Conservation (phyloP, 2,329 filamentous ascomycete genomes). For the Verticillium dahliae region DNA sequence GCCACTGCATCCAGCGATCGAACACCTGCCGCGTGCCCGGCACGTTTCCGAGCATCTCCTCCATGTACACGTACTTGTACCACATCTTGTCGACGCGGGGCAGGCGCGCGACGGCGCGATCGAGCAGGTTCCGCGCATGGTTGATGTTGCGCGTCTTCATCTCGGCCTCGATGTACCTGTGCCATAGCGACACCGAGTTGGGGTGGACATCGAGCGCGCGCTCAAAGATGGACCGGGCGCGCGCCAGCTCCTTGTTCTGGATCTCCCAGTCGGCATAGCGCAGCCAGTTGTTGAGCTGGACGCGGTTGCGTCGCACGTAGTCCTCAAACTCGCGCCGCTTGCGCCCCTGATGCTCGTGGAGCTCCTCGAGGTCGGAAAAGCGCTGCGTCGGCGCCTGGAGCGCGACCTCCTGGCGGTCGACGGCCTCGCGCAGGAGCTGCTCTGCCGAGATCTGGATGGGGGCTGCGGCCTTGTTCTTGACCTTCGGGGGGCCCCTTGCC, state of each 20-base stretch:
- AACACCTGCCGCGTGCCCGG: constrained; percentile 90
- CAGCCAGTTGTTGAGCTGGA: constrained; percentile 99
- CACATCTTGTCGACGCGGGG: constrained; percentile 92
- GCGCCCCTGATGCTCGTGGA: constrained; percentile 93
- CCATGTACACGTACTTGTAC: constrained; percentile 99
- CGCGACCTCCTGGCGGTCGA: constrained; percentile 86
- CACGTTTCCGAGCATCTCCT: constrained; percentile 94
- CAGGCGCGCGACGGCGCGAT: constrained; percentile 87
- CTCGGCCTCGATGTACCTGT: constrained; percentile 90
- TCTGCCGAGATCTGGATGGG: constrained; percentile 90
- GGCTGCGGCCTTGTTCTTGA: constrained; percentile 97
- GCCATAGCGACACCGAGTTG: constrained; percentile 81
- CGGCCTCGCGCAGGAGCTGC: constrained; percentile 93
- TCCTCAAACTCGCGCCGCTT: constrained; percentile 97
- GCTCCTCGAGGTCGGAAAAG: constrained; percentile 93
- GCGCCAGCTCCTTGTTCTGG: constrained; percentile 93
- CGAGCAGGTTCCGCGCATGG: constrained; percentile 88
- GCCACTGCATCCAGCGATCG: constrained; percentile 98
- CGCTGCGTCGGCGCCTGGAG: constrained; percentile 88
- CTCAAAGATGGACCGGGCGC: constrained; percentile 90
- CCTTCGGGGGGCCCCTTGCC: constrained; percentile 82
- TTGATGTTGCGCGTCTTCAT: constrained; percentile 75
- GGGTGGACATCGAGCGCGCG: constrained; percentile 87
- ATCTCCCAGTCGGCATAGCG: constrained; percentile 96
- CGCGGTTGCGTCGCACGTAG: constrained; percentile 88